Base-by-base conservation (phyloP, 805 yeast species). In the Wickerhamiella brachini region DNA sequence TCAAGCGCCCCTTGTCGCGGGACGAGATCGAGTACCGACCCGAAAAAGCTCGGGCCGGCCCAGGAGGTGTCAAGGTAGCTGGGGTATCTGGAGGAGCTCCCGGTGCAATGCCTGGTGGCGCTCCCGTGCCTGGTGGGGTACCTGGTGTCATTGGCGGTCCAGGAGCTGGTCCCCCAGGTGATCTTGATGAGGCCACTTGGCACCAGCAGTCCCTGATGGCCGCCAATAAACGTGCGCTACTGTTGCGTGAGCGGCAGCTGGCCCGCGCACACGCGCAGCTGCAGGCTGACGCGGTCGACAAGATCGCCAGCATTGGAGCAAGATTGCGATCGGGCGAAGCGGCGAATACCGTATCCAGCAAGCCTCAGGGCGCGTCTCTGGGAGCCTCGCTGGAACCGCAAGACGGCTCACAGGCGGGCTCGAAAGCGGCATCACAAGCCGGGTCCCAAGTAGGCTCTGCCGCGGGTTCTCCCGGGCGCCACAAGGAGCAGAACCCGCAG, bases 141-240 rank as follows among this genome's bases (percentile, higher is more conserved):
- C n/a, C n/a, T n/a, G n/a, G n/a, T n/a, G n/a, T n/a, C n/a, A n/a
- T n/a, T n/a, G n/a, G n/a, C n/a, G n/a, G n/a, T n/a, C n/a, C n/a
- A n/a, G n/a, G n/a, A n/a, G n/a, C n/a, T n/a, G n/a, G n/a, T n/a
- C n/a, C n/a, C n/a, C n/a, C n/a, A n/a, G n/a, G n/a, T n/a, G n/a
- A n/a, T n/a, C 50, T 37, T 31, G 51, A 50, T 38, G 42, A 29
- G 38, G 44, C 38, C 20, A 48, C 46, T 34, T 49, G 41, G 46
- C 50, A 45, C 21, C 48, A 43, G 23, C 54, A 49, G 46, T 47
- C 34, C 47, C 38, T 48, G 43, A 29, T 37, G 15, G 42, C n/a
- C 17, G 29, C 41, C 20, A 37, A 37, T 20, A 17, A 17, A 4
- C 41, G 41, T 9, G 7, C 41, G 41, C 20, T 37, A 20, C 13